These are phyloP conservation scores for Henningerozyma blattae DNA, from an alignment of 805 yeast species.

Conservation along the genomic window DNA sequence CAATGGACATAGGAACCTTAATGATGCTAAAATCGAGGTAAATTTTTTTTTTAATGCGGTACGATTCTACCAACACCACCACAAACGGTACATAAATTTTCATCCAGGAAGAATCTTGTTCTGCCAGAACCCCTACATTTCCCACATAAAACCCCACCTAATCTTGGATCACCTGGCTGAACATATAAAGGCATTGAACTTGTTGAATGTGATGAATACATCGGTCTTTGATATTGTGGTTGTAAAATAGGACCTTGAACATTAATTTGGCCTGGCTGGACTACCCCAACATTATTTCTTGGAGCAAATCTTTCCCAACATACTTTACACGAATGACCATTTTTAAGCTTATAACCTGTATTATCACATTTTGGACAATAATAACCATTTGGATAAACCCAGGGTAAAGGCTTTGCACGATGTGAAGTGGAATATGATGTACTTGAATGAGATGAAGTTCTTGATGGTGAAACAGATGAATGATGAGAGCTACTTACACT, in stretches of 20 bases:
- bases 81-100: constrained; percentile 53
- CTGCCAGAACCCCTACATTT: constrained; percentile 58
- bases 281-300: constrained; percentile 15
- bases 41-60: too few species aligned
- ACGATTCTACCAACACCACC: constrained; percentile 52
- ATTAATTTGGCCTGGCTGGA: constrained; percentile 4
- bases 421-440: constrained; percentile 8
- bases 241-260: constrained; percentile 2
- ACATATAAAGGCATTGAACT: constrained; percentile 28
- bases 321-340: constrained; percentile 52
- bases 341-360: constrained; percentile 51
- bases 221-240: constrained; percentile 13
- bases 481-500: not conserved
- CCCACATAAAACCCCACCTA: constrained; percentile 67
- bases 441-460: constrained; percentile 2
- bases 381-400: constrained; percentile 52
- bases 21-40: too few species aligned
- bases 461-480: not conserved
- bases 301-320: constrained; percentile 61
- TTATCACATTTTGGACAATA: constrained; percentile 61
- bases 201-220: constrained; percentile 5
- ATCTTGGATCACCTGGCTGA: constrained; percentile 64
- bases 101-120: constrained; percentile 42
- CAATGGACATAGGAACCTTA: too few species aligned
- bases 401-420: constrained; percentile 32